Evolutionary conservation across 257 asterid genomes (phyloP), one percentile per base, ranked within the genome.

Genomic region (Handroanthus guayacan): DNA sequence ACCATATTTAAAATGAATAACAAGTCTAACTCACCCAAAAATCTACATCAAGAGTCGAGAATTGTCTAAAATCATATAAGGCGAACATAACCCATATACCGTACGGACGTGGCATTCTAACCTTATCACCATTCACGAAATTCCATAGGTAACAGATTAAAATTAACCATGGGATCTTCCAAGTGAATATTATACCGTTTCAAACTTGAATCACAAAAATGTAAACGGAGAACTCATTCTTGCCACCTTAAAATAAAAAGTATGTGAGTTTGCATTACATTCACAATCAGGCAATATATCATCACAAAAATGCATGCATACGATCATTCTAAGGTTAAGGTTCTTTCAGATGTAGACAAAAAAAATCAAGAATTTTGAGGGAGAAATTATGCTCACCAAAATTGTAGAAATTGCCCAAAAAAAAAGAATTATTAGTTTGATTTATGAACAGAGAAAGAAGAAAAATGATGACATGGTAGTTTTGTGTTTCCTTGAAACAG

Each of bases 401-500:
- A 57, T 50, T 41, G 43, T 20, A 56, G 50, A 51, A 68, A 44
- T 11, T 4, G 20, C 13, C 4, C 20, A 12, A 5, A 54, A 18
- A 31, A 20, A 36, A 31, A 37, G 12, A 63, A 78, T 17, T 62
- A 18, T 25, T 11, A 61, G 79, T 69, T 51, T 65, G 74, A 65
- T 69, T 31, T 60, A 31, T n/a, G 75, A 62, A 17, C 18, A 70
- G 79, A 83, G 37, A 55, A 39, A 56, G 34, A 55, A 56, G 17
- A 31, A 12, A 63, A 13, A 75, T 70, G 78, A 37, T 38, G 80
- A 66, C 25, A 14, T 25, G 65, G 37, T 54, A 31, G 63, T 55
- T 73, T 12, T 45, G 38, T 69, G 51, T 70, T 78, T 65, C 67
- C 17, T 39, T 17, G 8, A 50, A 80, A 63, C 82, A 64, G 84